These are phyloP conservation scores for Flammula alnicola DNA, from an alignment of 1,284 basidiomycete species.

Conservation along the genomic window DNA sequence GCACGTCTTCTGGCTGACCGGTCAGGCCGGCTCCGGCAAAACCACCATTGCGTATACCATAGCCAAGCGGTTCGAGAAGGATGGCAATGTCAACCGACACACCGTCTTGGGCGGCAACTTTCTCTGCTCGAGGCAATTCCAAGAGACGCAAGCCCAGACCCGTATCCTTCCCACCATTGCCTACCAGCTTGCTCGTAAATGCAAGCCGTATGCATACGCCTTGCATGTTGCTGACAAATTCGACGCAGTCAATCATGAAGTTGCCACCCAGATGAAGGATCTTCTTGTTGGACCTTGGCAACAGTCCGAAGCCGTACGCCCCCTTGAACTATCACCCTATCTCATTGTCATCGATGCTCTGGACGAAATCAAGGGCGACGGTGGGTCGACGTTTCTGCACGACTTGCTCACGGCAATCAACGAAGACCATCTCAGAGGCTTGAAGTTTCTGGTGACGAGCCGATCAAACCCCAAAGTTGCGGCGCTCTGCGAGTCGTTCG, in stretches of 20 bases:
- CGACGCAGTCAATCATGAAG: conserved; percentile 3
- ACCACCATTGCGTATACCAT: too few species aligned
- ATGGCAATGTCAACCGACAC: background rate
- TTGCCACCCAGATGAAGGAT: conserved; percentile 10
- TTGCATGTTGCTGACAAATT: conserved; percentile 8
- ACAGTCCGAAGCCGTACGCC: conserved; percentile 1
- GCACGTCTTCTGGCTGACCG: conserved; percentile 16
- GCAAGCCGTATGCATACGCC: conserved; percentile 14
- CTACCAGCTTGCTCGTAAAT: conserved; percentile 21
- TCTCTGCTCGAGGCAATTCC: conserved; percentile 7
- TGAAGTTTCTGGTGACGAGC: conserved; percentile 30
- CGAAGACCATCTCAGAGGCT: conserved; percentile 10
- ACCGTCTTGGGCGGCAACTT: conserved; percentile 7
- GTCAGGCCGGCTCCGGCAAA: conserved; percentile 17
- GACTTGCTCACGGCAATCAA: conserved; percentile 19
- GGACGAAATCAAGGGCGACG: conserved; percentile 21
- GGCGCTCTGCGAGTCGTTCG: conserved; percentile 11
- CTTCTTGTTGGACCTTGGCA: conserved; percentile 22
- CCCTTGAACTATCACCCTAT: conserved; percentile 9
- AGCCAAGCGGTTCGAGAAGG: conserved; percentile 8
- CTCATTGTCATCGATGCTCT: conserved; percentile 26
- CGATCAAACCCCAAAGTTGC: conserved; percentile 19
- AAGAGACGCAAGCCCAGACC: background rate
- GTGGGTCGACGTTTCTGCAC: conserved; percentile 16
- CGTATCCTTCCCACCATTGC: conserved; percentile 22